Evolutionary conservation across 192 early-diverging fungal species (phyloP), one percentile per base, ranked within the genome.

Genomic region (Jimgerdemannia flammicorona): DNA sequence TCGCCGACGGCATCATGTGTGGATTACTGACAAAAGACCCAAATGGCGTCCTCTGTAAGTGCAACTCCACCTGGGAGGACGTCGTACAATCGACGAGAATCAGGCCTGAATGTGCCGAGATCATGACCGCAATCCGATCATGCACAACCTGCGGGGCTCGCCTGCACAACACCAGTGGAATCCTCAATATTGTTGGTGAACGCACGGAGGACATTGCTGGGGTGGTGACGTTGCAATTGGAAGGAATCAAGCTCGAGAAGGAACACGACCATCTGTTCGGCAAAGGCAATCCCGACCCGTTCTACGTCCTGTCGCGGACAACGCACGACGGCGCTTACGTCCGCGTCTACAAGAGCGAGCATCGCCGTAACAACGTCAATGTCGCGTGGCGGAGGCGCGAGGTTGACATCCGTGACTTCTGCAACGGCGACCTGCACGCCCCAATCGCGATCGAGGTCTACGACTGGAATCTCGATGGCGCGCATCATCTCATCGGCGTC

Each of bases 181-280:
- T 72, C 20, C 40, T 72, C n/a, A 72, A 72, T 19, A 72, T 72
- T 72, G 71, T 64, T 17, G 63, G 71, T 40, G 71, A 72, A 49
- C 63, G 65, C 14, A 72, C 65, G 40, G 59, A 72, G 42, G 71
- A 72, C 65, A 64, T 72, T 49, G 43, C 63, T 40, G 63, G 71
- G 39, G 65, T 64, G 40, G 71, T 72, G 14, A 72, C 71, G 43
- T 41, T 72, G 3, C 71, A 72, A 40, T 64, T 72, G 44, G 71
- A 64, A 72, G 71, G 71, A 64, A 59, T 4, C 4, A 3, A 59
- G 18, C 20, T 59, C 10, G n/a, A 40, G 42, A 20, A 4, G 3
- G 3, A 29, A n/a, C 10, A 44, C 11, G 17, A 43, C 19, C 40
- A 43, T 29, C 40, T 42, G 42, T 44, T 20, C 18, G 40, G 64